Conservation (phyloP, 371 early-diverging fungal genomes). For the Saksenaea oblongispora region DNA sequence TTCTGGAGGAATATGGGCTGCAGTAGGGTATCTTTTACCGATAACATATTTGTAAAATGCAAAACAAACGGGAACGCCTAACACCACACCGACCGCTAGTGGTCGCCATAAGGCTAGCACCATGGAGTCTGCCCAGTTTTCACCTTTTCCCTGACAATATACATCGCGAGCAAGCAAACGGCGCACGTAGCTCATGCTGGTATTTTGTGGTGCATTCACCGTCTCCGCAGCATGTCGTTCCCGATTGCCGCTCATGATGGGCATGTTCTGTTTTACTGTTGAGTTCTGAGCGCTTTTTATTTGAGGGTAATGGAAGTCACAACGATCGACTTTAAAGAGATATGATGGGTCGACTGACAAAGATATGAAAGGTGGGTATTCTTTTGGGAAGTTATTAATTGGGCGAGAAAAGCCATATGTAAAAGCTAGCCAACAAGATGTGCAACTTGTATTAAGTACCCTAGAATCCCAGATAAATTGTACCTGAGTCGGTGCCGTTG, state of each 20-base stretch:
- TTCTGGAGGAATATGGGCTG: conserved; percentile 55
- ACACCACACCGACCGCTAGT: conserved; percentile 11
- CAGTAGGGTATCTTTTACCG: conserved; percentile 45
- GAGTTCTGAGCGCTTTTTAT: no score
- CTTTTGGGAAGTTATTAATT: no score
- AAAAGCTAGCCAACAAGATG: no score
- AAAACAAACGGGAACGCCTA: conserved; percentile 27
- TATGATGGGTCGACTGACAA: no score
- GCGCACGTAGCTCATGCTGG: not conserved
- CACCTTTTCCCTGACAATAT: conserved; percentile 1
- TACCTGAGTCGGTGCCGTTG: no score
- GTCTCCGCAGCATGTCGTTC: not conserved
- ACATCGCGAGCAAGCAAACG: not conserved
- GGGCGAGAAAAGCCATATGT: no score
- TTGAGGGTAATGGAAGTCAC: no score
- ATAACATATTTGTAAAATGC: conserved; percentile 21
- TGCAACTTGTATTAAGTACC: no score
- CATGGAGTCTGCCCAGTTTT: conserved; percentile 25
- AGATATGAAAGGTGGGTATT: no score
- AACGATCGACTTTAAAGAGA: no score
- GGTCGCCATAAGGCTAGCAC: conserved; percentile 42
- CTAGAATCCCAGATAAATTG: no score
- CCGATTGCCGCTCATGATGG: not conserved
- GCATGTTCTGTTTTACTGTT: not conserved
- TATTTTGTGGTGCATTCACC: not conserved